Base-by-base conservation (phyloP, 2,329 filamentous ascomycete species). In the Fusarium metavorans region DNA sequence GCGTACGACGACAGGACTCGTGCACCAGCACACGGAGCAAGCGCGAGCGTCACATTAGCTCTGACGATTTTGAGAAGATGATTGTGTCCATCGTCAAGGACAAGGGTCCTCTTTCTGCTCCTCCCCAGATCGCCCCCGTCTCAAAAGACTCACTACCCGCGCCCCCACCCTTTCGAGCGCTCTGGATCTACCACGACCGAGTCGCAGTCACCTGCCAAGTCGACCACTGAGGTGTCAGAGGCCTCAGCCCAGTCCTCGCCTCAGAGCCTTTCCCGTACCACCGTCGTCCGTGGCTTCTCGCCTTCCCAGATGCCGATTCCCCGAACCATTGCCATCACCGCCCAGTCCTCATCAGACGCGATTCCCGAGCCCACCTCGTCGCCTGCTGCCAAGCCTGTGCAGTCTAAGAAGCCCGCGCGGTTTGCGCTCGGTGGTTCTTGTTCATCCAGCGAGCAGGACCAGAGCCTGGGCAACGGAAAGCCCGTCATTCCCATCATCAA, bases 11-110 rank as follows among this genome's bases (percentile, higher is more conserved):
- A 77, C 89, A 92, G 78, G 93, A 95, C 81, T 95, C 93, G 13
- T 92, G 88, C 79, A 90, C 89, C 34, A 88, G 90, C 81, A 92
- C 90, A 82, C 89, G 93, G 70, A 94, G 92, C 80, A 91, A 93
- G 92, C 74, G 91, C 88, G 94, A 97, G 81, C 93, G 94, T 80
- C 95, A 98, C 84, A 96, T 98, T 76, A 97, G 95, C n/a, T 95
- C 96, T 8, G 90, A 94, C 79, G 94, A 97, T 78, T 88, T 98
- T 34, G 95, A 98, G 84, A 97, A 97, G 86, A 97, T 98, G 90
- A 94, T 98, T 48, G 91, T 94, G 66, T 95, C 93, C 43, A 98
- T 98, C 66, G 97, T 98, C 81, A 94, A 97, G 83, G 93, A 97
- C 83, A 95, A 94, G 82, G 88, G 87, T 61, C 90, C 87, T 77